Evolutionary conservation across 148 eudicot genomes (phyloP), one percentile per base, ranked within the genome.

Genomic region (Rhododendron kiyosumense): DNA sequence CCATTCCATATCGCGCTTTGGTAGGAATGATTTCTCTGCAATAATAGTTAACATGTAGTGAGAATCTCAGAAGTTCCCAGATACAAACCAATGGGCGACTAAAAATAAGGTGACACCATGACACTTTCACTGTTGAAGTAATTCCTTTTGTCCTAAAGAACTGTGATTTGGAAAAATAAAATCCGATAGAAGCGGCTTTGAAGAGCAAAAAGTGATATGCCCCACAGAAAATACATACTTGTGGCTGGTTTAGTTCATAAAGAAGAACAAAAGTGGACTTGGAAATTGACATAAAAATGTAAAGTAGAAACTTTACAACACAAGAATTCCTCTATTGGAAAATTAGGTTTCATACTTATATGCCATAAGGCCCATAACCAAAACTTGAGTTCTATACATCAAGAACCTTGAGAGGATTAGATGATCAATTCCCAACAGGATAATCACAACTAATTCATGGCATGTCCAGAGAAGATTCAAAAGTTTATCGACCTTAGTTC

Each of bases 21-120:
- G 98, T 65, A 95, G 94, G 85, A 94, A 95, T 12, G 98, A 95
- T 89, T 94, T 95, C 4, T 94, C 98, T 95, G 92, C 88, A 92
- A 85, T 48, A 73, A 86, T 18, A 20, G 4, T 46, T 79, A 49
- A 75, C 41, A 30, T 32, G 61, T 1, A 18, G 38, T 89, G 61
- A 87, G 63, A 83, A 71, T 86, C 80, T 61, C n/a, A 67, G 65
- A 52, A 77, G 26, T 61, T 65, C 43, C 49, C 52, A 83, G 87
- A 49, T 82, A 85, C 15, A 80, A 67, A 34, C 30, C 36, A 43
- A 8, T 81, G 46, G 52, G 83, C 43, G 63, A 48, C 59, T 38
- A 74, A 74, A 83, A 82, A 80, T 10, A 85, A 61, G 87, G 67
- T 73, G 43, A 79, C 79, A 51, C 45, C 45, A 7, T 41, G 45